Evolutionary conservation across 352 stramenopile species (phyloP).

Genomic region (Aphanomyces invadans): DNA sequence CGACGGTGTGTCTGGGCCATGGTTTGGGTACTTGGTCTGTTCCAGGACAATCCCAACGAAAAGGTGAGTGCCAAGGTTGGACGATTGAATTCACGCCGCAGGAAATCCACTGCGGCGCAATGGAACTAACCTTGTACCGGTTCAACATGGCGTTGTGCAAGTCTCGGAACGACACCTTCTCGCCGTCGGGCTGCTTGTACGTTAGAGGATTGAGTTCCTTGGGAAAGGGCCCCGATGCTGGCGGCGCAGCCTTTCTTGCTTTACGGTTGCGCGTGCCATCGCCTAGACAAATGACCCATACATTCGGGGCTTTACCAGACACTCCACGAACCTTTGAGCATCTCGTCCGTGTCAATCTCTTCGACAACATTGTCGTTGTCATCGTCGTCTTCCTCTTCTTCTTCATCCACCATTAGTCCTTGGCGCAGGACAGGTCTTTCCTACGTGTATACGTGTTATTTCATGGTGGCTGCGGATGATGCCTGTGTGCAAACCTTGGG

Average conservation of each 20-base stretch:
- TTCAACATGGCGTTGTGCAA: constrained; percentile 19
- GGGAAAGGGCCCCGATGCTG: constrained; percentile 2
- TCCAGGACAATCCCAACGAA: too few species aligned
- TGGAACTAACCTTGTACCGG: constrained; percentile 22
- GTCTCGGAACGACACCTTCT: constrained; percentile 20
- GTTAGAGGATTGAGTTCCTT: constrained; percentile 14
- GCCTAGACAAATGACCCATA: neutral
- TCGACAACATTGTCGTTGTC: constrained; percentile 3
- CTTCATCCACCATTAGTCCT: neutral
- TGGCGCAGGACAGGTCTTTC: constrained; percentile 5
- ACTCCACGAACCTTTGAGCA: neutral
- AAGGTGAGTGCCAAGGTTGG: neutral
- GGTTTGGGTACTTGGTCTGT: constrained; percentile 13
- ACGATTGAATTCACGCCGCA: too few species aligned
- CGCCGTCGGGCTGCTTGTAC: constrained; percentile 5
- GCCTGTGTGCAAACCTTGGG: constrained; percentile 2
- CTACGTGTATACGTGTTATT: neutral
- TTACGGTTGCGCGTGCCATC: constrained; percentile 11
- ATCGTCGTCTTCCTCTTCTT: neutral
- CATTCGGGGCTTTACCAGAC: neutral
- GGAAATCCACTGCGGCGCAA: too few species aligned
- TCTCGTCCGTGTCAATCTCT: constrained; percentile 18
- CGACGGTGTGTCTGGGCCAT: neutral
- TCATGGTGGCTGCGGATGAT: neutral
- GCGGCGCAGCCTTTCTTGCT: neutral